Conservation (phyloP, 345 rosid genomes). For the Litchi chinensis region DNA sequence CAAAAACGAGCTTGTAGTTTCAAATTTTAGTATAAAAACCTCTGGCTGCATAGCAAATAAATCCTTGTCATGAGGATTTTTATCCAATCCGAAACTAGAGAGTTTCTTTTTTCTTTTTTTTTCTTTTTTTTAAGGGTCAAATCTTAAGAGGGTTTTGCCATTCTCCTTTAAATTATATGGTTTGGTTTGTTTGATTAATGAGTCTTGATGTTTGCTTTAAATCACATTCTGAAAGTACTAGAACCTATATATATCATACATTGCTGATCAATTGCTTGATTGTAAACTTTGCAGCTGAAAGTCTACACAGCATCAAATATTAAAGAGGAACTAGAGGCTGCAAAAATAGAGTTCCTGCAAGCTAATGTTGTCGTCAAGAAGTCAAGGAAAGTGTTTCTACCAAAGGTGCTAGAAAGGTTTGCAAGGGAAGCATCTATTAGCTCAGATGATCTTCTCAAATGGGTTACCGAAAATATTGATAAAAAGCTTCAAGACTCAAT, state of each 20-base stretch:
- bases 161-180: too few species aligned
- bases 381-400: constrained; percentile 67
- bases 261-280: background rate
- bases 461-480: constrained; percentile 60
- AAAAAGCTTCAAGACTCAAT: constrained; percentile 61
- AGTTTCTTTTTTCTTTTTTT: too few species aligned
- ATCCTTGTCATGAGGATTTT: too few species aligned
- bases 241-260: background rate
- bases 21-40: too few species aligned
- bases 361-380: constrained; percentile 56
- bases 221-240: background rate
- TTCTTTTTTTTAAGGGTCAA: too few species aligned
- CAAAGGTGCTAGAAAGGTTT: constrained; percentile 69
- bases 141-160: too few species aligned
- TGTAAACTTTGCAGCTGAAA: constrained; percentile 51
- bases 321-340: constrained; percentile 64
- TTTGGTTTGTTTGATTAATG: background rate
- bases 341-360: constrained; percentile 71
- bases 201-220: background rate
- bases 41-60: too few species aligned
- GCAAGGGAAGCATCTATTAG: constrained; percentile 64
- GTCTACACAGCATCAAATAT: constrained; percentile 67
- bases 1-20: too few species aligned
- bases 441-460: constrained; percentile 60
- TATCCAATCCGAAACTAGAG: too few species aligned